phyloP scores from a whole-genome alignment of 129 eudicot genomes.

The Pittosporum tobira region DNA sequence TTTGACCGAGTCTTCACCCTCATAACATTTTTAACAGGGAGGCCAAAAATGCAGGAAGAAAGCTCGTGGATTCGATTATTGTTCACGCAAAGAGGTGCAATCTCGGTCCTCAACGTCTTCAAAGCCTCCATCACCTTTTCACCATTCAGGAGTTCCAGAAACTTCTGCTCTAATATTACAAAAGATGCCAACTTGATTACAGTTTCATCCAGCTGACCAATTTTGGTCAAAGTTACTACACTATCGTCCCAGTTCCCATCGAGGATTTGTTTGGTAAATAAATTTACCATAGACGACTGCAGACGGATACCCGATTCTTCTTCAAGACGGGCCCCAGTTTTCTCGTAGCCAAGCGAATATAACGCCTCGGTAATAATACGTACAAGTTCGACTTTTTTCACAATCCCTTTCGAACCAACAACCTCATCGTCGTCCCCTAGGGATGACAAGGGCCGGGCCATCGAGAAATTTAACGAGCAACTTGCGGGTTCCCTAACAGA shows the following conservation, averaged over 20 bases:
- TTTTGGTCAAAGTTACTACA: slow-evolving; percentile 40
- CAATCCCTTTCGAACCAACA: slow-evolving; percentile 58
- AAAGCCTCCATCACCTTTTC: slow-evolving; percentile 71
- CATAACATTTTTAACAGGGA: slow-evolving; percentile 21
- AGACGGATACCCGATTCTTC: slow-evolving; percentile 70
- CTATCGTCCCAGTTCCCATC: slow-evolving; percentile 87
- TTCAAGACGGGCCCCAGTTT: slow-evolving; percentile 54
- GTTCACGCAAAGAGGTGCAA: slow-evolving; percentile 54
- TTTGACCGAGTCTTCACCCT: slow-evolving; percentile 41
- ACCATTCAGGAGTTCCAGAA: slow-evolving; percentile 53
- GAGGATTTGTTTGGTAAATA: slow-evolving; percentile 58
- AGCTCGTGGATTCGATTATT: slow-evolving; percentile 48
- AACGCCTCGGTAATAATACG: slow-evolving; percentile 65
- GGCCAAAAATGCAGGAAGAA: slow-evolving; percentile 38
- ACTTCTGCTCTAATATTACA: slow-evolving; percentile 73
- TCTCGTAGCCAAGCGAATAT: slow-evolving; percentile 65
- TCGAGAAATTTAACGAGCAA: slow-evolving; percentile 43
- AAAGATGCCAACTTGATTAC: slow-evolving; percentile 55
- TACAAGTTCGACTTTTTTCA: slow-evolving; percentile 68
- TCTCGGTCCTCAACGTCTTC: slow-evolving; percentile 74
- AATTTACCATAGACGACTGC: slow-evolving; percentile 42
- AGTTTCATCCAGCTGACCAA: slow-evolving; percentile 50
- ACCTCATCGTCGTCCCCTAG: slow-evolving; percentile 54
- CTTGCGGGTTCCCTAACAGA: slow-evolving; percentile 33
- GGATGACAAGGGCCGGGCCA: slow-evolving; percentile 71